These are phyloP conservation scores for Niebla homalea DNA, from an alignment of 495 filamentous ascomycete species.

Conservation along the genomic window DNA sequence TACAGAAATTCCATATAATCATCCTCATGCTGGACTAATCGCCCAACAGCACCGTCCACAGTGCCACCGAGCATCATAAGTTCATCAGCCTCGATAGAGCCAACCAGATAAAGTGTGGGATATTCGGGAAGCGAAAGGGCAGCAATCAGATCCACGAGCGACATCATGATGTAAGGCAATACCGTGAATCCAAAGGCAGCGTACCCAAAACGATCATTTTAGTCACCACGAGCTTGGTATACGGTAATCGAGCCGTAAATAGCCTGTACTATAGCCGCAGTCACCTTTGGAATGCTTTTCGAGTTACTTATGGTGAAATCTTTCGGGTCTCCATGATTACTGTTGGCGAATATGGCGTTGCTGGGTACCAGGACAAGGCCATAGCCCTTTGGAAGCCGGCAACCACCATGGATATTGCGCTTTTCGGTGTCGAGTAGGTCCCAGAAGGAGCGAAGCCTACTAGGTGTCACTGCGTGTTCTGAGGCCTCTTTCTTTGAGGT, in stretches of 20 bases:
- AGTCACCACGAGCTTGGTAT: slow-evolving; percentile 24
- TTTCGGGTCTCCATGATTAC: slow-evolving; percentile 9
- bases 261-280: slow-evolving; percentile 28
- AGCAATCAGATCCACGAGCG: slow-evolving; percentile 47
- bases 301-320: slow-evolving; percentile 11
- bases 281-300: slow-evolving; percentile 18
- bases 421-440: too few species aligned
- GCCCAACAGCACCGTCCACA: slow-evolving; percentile 24
- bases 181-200: slow-evolving; percentile 32
- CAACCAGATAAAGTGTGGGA: slow-evolving; percentile 26
- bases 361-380: slow-evolving; percentile 13
- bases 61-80: slow-evolving; percentile 19
- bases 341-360: slow-evolving; percentile 9
- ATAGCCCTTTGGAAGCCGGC: slow-evolving; percentile 18
- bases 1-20: not conserved
- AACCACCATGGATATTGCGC: slow-evolving; percentile 9
- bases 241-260: slow-evolving; percentile 21
- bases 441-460: too few species aligned
- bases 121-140: slow-evolving; percentile 28
- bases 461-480: too few species aligned
- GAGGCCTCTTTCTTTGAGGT: too few species aligned
- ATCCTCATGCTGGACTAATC: not conserved
- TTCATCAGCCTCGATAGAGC: slow-evolving; percentile 30
- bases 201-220: slow-evolving; percentile 30
- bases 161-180: slow-evolving; percentile 50